Conservation (phyloP, 495 filamentous ascomycete species). For the Penicillium crystallinum region DNA sequence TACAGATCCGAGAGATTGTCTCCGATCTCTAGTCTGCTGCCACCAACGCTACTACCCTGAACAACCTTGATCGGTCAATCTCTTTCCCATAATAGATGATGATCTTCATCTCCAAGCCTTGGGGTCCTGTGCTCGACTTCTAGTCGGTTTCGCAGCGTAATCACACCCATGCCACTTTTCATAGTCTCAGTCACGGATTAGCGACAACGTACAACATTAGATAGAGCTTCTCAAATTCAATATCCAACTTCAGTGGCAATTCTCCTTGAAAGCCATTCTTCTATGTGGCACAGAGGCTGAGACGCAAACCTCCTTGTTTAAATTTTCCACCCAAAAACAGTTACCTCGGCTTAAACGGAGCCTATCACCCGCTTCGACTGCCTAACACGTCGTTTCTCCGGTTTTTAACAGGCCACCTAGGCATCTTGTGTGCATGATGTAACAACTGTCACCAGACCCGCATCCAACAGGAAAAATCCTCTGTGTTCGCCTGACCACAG, state of each 20-base stretch:
- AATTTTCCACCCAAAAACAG: not conserved
- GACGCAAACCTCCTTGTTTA: not conserved
- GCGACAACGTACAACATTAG: no score
- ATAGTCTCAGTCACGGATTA: no score
- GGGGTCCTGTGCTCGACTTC: not conserved
- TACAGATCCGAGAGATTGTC: conserved; percentile 9
- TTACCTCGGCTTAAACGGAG: conserved; percentile 1
- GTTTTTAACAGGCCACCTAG: conserved; percentile 4
- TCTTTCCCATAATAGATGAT: not conserved
- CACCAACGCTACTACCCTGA: conserved; percentile 16
- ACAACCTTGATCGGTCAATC: conserved; percentile 14
- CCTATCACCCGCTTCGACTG: conserved; percentile 8
- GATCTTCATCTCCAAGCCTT: not conserved
- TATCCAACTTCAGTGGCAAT: not conserved
- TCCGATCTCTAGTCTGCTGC: conserved; percentile 11
- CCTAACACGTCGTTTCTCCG: conserved; percentile 12
- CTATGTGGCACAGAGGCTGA: conserved; percentile 12
- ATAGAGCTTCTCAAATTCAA: no score
- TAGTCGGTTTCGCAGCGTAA: not conserved
- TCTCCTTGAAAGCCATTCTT: not conserved
- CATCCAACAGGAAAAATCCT: not conserved
- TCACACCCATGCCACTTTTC: no score
- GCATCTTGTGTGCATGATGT: conserved; percentile 1
- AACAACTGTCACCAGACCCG: conserved; percentile 16
- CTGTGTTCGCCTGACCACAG: conserved; percentile 11